Evolutionary conservation across 2,329 filamentous ascomycete genomes (phyloP).

Genomic region (Metarhizium anisopliae): DNA sequence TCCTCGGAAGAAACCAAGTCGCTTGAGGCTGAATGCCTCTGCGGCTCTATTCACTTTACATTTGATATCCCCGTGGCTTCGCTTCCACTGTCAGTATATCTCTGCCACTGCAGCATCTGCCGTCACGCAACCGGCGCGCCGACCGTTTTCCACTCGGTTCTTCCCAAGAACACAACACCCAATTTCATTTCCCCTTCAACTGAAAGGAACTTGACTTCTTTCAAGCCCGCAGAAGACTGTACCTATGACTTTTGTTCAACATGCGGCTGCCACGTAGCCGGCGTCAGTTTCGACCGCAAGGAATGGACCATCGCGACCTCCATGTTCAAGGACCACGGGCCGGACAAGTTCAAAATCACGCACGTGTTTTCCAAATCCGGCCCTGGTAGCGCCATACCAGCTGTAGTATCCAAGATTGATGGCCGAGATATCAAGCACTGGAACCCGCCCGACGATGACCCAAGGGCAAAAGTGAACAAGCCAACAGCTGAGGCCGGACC

Average conservation of each 20-base stretch:
- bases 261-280: conserved; percentile 36
- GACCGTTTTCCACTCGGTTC: conserved; percentile 30
- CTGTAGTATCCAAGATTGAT: conserved; percentile 24
- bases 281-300: conserved; percentile 20
- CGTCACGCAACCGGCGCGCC: conserved; percentile 32
- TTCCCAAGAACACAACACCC: conserved; percentile 25
- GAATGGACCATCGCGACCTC: conserved; percentile 31
- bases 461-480: conserved; percentile 17
- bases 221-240: conserved; percentile 21
- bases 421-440: conserved; percentile 21
- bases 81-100: conserved; percentile 31
- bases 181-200: conserved; percentile 31
- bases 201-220: conserved; percentile 25
- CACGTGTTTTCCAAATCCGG: conserved; percentile 29
- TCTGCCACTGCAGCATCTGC: conserved; percentile 38
- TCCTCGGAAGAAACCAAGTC: conserved; percentile 16
- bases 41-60: conserved; percentile 32
- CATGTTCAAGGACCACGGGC: conserved; percentile 28
- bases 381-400: conserved; percentile 26
- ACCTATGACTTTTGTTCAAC: conserved; percentile 35
- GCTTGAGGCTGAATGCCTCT: conserved; percentile 36
- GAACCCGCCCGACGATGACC: conserved; percentile 24
- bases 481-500: conserved; percentile 21
- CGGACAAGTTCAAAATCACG: conserved; percentile 24
- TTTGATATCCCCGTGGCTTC: conserved; percentile 27